These are phyloP conservation scores for Mycena rosella DNA, from an alignment of 768 basidiomycete species.

Conservation along the genomic window DNA sequence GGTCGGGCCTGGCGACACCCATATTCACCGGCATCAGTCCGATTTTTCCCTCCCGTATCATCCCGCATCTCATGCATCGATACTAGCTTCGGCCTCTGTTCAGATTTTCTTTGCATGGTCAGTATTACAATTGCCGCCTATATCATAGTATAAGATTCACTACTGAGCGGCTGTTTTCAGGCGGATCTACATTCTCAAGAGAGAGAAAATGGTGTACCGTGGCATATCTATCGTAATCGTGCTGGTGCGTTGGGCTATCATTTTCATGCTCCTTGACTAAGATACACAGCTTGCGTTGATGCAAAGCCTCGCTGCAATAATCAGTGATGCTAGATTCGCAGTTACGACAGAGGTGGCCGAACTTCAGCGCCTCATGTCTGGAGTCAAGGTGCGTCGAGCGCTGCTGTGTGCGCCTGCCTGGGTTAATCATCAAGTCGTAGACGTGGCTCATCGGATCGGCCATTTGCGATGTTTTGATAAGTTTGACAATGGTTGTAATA, in stretches of 20 bases:
- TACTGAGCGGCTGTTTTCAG: not conserved
- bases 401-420: no score
- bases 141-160: not conserved
- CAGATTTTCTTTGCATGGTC: constrained; percentile 29
- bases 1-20: constrained; percentile 35
- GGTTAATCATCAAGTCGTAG: not conserved
- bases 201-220: constrained; percentile 1
- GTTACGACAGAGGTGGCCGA: not conserved
- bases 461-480: constrained; percentile 20
- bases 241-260: not conserved
- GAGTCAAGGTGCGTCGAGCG: constrained; percentile 20
- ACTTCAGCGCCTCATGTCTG: not conserved
- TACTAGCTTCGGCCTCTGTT: constrained; percentile 18
- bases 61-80: not conserved
- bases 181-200: constrained; percentile 27
- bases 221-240: not conserved
- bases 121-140: not conserved
- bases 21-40: constrained; percentile 39
- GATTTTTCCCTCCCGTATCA: not conserved
- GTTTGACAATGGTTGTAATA: constrained; percentile 18
- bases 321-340: constrained; percentile 15
- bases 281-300: constrained; percentile 23
- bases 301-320: constrained; percentile 18
- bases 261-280: not conserved
- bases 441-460: constrained; percentile 35